Evolutionary conservation across 2,329 filamentous ascomycete genomes (phyloP).

Genomic region (Lasiodiplodia sp.): DNA sequence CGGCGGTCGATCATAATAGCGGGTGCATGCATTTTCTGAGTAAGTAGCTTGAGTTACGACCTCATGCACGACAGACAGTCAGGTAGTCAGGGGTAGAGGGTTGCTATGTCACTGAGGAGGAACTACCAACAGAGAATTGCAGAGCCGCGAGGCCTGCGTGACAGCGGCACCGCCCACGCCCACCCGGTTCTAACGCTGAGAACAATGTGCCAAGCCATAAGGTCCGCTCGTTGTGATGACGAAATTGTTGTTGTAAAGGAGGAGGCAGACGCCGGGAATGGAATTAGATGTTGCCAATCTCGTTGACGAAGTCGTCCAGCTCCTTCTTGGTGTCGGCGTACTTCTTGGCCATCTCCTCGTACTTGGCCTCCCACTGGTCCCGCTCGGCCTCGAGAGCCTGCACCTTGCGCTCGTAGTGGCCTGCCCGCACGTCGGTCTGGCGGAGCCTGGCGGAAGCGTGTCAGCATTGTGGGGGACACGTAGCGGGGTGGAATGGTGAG

Average conservation of each 20-base stretch:
- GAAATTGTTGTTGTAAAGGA: slow-evolving; percentile 24
- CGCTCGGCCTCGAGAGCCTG: slow-evolving; percentile 91
- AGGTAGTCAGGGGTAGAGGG: slow-evolving; percentile 28
- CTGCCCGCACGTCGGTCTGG: slow-evolving; percentile 98
- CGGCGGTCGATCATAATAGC: slow-evolving; percentile 5
- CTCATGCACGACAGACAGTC: slow-evolving; percentile 10
- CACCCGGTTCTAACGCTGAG: slow-evolving; percentile 16
- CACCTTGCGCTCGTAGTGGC: slow-evolving; percentile 99
- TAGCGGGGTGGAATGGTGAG: slow-evolving; percentile 2
- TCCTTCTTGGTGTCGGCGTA: slow-evolving; percentile 85
- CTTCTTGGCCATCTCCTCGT: slow-evolving; percentile 96
- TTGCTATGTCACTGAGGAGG: slow-evolving; percentile 30
- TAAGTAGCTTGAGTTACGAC: slow-evolving; percentile 6
- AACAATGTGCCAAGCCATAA: slow-evolving; percentile 26
- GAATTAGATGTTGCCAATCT: slow-evolving; percentile 90
- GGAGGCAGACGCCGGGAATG: slow-evolving; percentile 28
- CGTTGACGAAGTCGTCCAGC: slow-evolving; percentile 85
- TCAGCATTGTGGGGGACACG: slow-evolving; percentile 23
- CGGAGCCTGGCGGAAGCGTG: slow-evolving; percentile 72
- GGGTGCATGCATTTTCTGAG: neutral
- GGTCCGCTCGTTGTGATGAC: slow-evolving; percentile 18
- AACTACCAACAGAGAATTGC: slow-evolving; percentile 34
- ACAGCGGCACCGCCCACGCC: slow-evolving; percentile 16
- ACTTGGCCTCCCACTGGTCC: slow-evolving; percentile 96
- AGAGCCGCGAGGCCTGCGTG: slow-evolving; percentile 24